Evolutionary conservation across 371 early-diverging fungal genomes (phyloP).

Genomic region (Mortierella sp.): DNA sequence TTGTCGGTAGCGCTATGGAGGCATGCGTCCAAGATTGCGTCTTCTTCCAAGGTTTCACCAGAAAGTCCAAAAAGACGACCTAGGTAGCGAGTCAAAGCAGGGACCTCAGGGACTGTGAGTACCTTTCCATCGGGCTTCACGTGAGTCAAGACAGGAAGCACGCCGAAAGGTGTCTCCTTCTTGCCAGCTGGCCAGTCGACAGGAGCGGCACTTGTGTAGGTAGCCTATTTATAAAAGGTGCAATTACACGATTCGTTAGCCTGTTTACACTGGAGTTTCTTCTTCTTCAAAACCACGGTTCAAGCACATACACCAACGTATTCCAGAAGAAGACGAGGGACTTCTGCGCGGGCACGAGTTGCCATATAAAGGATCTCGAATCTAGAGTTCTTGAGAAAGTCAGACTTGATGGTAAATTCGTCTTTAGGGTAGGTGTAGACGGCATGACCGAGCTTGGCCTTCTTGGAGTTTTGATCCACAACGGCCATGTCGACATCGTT

Average conservation of each 20-base stretch:
- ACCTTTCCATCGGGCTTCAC: constrained; percentile 35
- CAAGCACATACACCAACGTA: constrained; percentile 43
- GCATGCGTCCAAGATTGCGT: constrained; percentile 28
- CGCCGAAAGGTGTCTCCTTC: constrained; percentile 43
- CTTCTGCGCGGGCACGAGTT: constrained; percentile 43
- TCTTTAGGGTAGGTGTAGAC: constrained; percentile 26
- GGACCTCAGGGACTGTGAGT: constrained; percentile 25
- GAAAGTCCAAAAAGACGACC: constrained; percentile 34
- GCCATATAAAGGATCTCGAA: constrained; percentile 53
- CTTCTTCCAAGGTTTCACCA: constrained; percentile 34
- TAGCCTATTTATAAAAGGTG: no score
- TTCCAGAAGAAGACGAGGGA: constrained; percentile 35
- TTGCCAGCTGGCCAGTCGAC: constrained; percentile 44
- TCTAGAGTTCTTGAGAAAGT: constrained; percentile 38
- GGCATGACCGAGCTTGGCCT: constrained; percentile 15
- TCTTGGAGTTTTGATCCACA: constrained; percentile 24
- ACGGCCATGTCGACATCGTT: constrained; percentile 38
- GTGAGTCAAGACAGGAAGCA: constrained; percentile 44
- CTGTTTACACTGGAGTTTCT: no score
- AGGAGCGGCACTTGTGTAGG: constrained; percentile 36
- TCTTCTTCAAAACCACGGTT: neutral
- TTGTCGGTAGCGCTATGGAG: constrained; percentile 24
- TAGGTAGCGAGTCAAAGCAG: constrained; percentile 33
- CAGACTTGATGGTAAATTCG: constrained; percentile 30
- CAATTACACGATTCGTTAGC: no score